A percentile compares a stretch with the other conserved stretches of the same genome.
These are phyloP conservation scores for Angomonas ambiguus DNA, from an alignment of 208 protist species.

Conservation along the genomic window DNA sequence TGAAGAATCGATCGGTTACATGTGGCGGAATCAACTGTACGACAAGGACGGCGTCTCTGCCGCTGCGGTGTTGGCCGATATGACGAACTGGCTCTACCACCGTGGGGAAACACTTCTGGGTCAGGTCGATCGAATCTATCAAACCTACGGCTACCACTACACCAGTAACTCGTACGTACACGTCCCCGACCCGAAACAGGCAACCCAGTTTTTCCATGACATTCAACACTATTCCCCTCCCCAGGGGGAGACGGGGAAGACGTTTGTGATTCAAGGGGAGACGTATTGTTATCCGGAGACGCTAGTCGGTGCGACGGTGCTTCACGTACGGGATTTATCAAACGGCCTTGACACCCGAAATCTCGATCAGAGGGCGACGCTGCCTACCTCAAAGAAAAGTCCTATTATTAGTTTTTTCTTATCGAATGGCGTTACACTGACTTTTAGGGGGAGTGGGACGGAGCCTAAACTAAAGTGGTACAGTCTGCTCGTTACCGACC, in stretches of 20 bases:
- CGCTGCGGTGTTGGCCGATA: conserved; percentile 88
- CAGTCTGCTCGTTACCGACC: conserved; percentile 44
- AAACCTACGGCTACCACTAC: conserved; percentile 85
- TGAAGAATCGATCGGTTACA: conserved; percentile 97
- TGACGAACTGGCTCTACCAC: conserved; percentile 66
- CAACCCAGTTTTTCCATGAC: conserved; percentile 73
- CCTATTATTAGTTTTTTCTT: conserved; percentile 97
- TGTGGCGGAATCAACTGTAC: conserved; percentile 84
- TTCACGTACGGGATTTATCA: conserved; percentile 87
- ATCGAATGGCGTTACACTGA: conserved; percentile 86
- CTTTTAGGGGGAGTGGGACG: conserved; percentile 95
- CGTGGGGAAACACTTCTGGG: conserved; percentile 28
- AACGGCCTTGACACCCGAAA: conserved; percentile 74
- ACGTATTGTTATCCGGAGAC: conserved; percentile 37
- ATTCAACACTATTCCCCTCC: conserved; percentile 32
- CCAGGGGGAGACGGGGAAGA: background rate
- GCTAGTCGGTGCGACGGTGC: conserved; percentile 57
- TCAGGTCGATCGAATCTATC: conserved; percentile 76
- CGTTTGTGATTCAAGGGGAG: conserved; percentile 12
- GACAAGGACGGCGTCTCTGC: conserved; percentile 98
- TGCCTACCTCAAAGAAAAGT: conserved; percentile 59
- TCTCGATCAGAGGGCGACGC: conserved; percentile 50
- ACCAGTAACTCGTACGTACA: conserved; percentile 93
- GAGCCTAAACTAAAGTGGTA: conserved; percentile 99
- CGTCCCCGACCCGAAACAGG: conserved; percentile 73